Evolutionary conservation across 495 filamentous ascomycete genomes (phyloP).

Genomic region (Articulospora tetracladia): DNA sequence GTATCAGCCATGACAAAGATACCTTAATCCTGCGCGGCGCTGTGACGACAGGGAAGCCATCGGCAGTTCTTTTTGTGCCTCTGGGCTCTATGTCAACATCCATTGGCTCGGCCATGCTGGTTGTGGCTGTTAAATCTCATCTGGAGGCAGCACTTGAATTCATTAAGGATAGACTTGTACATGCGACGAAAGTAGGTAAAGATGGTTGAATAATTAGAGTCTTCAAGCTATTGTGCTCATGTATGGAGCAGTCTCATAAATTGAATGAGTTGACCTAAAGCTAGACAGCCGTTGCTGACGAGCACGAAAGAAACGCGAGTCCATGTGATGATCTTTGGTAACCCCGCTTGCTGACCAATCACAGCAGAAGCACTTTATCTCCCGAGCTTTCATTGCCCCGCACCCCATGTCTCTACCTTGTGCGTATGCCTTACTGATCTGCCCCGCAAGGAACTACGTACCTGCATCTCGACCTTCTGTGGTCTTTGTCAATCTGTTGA

Average conservation of each 20-base stretch:
- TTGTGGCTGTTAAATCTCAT: not conserved
- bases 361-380: not conserved
- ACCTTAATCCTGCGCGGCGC: slow-evolving; percentile 36
- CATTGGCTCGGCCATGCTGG: slow-evolving; percentile 22
- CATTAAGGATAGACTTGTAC: not conserved
- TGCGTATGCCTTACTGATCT: too few species aligned
- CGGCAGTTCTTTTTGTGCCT: slow-evolving; percentile 33
- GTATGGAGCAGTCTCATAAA: too few species aligned
- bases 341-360: not conserved
- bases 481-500: too few species aligned
- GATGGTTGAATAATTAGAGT: not conserved
- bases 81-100: slow-evolving; percentile 21
- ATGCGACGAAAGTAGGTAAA: not conserved
- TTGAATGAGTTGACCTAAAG: too few species aligned
- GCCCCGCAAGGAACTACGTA: too few species aligned
- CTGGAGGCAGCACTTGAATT: not conserved
- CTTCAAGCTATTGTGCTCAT: too few species aligned
- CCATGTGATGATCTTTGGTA: not conserved
- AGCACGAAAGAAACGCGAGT: not conserved
- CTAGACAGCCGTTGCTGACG: too few species aligned
- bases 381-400: not conserved
- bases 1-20: slow-evolving; percentile 7
- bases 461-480: too few species aligned
- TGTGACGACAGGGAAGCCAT: slow-evolving; percentile 21
- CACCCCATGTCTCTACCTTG: too few species aligned